A percentile compares a stretch with the other conserved stretches of the same genome.
phyloP scores from a whole-genome alignment of 257 asterid genomes.

The Nicotiana noctiflora region DNA sequence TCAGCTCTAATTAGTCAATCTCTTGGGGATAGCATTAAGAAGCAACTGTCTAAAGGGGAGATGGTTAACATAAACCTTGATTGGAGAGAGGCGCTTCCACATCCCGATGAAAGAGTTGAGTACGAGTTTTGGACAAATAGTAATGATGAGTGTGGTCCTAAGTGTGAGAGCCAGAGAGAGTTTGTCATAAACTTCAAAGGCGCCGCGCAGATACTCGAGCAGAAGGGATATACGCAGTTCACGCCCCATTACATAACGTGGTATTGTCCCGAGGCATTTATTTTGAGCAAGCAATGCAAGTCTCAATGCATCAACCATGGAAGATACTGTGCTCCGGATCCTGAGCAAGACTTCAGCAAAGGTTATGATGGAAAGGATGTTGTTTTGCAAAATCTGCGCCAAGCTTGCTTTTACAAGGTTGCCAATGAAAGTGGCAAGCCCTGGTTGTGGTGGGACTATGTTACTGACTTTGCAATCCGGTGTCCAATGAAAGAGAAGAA shows the following conservation, averaged over 20 bases:
- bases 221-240: conserved; percentile 77
- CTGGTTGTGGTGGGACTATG: conserved; percentile 48
- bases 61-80: conserved; percentile 80
- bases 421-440: conserved; percentile 37
- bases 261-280: conserved; percentile 36
- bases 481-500: conserved; percentile 42
- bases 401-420: conserved; percentile 34
- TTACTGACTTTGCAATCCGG: conserved; percentile 33
- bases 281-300: conserved; percentile 35
- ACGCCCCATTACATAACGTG: conserved; percentile 44
- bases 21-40: conserved; percentile 76
- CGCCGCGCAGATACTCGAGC: conserved; percentile 92
- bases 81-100: conserved; percentile 96
- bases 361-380: conserved; percentile 47
- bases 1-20: conserved; percentile 78
- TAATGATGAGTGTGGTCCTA: conserved; percentile 86
- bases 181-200: conserved; percentile 77
- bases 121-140: conserved; percentile 93
- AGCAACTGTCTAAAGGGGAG: conserved; percentile 51
- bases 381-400: conserved; percentile 41
- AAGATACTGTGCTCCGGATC: conserved; percentile 44
- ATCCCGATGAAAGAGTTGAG: conserved; percentile 94
- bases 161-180: conserved; percentile 78
- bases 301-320: conserved; percentile 45
- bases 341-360: conserved; percentile 37